Evolutionary conservation across 768 basidiomycete species (phyloP).

Genomic region (Podaxis sp.): DNA sequence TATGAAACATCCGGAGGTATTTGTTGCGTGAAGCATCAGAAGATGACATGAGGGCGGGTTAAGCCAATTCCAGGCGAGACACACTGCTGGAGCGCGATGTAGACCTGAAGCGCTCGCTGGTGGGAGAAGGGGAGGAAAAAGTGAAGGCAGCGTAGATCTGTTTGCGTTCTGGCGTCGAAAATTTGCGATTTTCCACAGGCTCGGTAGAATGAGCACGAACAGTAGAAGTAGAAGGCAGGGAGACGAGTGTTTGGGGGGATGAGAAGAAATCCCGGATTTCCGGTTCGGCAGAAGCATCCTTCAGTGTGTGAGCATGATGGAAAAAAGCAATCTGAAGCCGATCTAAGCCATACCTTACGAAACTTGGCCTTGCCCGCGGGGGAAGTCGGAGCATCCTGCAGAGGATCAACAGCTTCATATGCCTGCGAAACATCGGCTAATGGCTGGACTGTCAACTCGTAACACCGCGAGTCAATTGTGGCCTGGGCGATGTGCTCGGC

Average conservation of each 20-base stretch:
- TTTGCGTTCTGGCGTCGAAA: constrained; percentile 73
- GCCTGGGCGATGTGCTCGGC: constrained; percentile 39
- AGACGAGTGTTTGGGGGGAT: constrained; percentile 27
- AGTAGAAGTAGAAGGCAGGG: constrained; percentile 19
- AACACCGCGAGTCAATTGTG: constrained; percentile 68
- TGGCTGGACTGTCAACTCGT: constrained; percentile 74
- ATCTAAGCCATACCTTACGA: constrained; percentile 22
- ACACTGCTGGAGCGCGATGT: constrained; percentile 27
- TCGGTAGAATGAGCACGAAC: constrained; percentile 18
- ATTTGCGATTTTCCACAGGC: constrained; percentile 31
- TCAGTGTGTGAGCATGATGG: constrained; percentile 11
- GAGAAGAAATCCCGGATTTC: constrained; percentile 54
- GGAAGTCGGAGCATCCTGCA: constrained; percentile 13
- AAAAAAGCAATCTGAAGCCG: constrained; percentile 7
- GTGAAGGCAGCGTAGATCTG: constrained; percentile 73
- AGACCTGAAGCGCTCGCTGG: constrained; percentile 48
- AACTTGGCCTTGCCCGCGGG: constrained; percentile 29
- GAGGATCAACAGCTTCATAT: constrained; percentile 37
- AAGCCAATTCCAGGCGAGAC: constrained; percentile 17
- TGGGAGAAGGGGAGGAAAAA: constrained; percentile 69
- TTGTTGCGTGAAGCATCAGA: background rate
- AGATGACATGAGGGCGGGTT: background rate
- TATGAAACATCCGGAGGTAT: background rate
- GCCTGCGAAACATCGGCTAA: constrained; percentile 74
- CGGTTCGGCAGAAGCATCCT: constrained; percentile 56